Evolutionary conservation across 2,329 filamentous ascomycete species (phyloP).

Genomic region (Clarireedia homoeocarpa): DNA sequence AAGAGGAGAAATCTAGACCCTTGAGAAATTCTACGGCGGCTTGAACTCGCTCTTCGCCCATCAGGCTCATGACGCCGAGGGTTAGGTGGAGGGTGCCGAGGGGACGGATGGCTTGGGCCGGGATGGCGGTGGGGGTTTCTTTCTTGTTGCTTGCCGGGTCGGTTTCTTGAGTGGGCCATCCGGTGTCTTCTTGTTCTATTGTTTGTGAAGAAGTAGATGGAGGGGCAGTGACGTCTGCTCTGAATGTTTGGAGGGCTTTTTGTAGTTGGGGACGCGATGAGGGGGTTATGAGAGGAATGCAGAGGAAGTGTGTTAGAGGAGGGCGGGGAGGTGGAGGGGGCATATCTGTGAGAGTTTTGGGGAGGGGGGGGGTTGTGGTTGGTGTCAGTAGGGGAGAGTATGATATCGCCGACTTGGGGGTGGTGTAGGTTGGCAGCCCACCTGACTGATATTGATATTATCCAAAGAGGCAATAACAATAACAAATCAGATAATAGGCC

Average conservation of each 20-base stretch:
- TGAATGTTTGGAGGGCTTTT: slow-evolving; percentile 34
- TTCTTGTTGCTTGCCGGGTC: too few species aligned
- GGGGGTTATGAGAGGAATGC: slow-evolving; percentile 60
- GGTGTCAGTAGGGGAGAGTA: neutral
- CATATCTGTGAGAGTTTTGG: slow-evolving; percentile 5
- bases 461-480: too few species aligned
- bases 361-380: neutral
- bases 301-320: slow-evolving; percentile 65
- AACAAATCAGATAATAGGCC: too few species aligned
- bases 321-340: slow-evolving; percentile 24
- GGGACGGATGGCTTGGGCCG: slow-evolving; percentile 62
- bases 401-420: too few species aligned
- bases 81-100: slow-evolving; percentile 79
- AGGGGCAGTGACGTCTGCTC: neutral
- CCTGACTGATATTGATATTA: too few species aligned
- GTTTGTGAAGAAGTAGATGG: neutral
- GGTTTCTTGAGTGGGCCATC: neutral
- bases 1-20: slow-evolving; percentile 35
- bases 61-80: slow-evolving; percentile 75
- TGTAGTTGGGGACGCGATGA: slow-evolving; percentile 57
- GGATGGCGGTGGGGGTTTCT: slow-evolving; percentile 35
- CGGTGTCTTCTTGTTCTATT: neutral
- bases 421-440: too few species aligned
- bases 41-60: slow-evolving; percentile 39
- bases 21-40: slow-evolving; percentile 38